Percentiles rank a stretch among this genome's conserved stretches.
These are phyloP conservation scores for Ophiostoma perfectum DNA, from an alignment of 2,329 filamentous ascomycete species.

Conservation along the genomic window DNA sequence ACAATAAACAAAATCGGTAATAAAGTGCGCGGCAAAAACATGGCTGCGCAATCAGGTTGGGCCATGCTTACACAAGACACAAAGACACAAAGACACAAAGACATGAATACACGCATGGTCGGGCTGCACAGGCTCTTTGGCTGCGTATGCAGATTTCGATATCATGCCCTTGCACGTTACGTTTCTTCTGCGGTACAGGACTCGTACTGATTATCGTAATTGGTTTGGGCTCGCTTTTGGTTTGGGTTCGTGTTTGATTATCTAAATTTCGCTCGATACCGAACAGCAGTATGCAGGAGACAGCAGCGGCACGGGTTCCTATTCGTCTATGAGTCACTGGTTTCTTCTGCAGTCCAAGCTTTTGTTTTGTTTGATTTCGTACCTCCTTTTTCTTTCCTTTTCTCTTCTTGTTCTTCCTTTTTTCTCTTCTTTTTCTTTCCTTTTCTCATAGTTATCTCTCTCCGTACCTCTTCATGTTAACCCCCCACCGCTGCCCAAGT, in stretches of 20 bases:
- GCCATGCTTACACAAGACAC: not conserved
- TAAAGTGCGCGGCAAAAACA: not conserved
- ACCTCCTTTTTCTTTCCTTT: not conserved
- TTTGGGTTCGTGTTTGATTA: too few relatives aligned
- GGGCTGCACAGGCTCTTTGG: too few relatives aligned
- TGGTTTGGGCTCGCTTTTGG: too few relatives aligned
- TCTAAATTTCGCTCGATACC: too few relatives aligned
- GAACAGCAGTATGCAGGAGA: not conserved
- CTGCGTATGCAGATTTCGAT: too few relatives aligned
- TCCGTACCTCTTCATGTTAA: not conserved
- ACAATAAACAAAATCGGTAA: not conserved
- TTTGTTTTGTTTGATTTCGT: not conserved
- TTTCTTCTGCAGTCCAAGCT: not conserved
- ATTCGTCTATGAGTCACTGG: not conserved
- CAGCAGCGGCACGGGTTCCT: constrained; percentile 4
- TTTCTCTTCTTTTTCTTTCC: not conserved
- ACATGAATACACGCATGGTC: too few relatives aligned
- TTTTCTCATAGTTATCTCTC: not conserved
- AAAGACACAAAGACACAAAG: not conserved
- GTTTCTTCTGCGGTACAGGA: too few relatives aligned
- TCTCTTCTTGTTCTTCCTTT: not conserved
- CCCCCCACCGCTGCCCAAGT: not conserved
- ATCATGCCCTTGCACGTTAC: too few relatives aligned
- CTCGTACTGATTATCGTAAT: too few relatives aligned
- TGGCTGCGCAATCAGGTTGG: constrained; percentile 2